A percentile compares a stretch with the other conserved stretches of the same genome.
Evolutionary conservation across 805 yeast genomes (phyloP).

Genomic region (Saccharomycopsis vini): DNA sequence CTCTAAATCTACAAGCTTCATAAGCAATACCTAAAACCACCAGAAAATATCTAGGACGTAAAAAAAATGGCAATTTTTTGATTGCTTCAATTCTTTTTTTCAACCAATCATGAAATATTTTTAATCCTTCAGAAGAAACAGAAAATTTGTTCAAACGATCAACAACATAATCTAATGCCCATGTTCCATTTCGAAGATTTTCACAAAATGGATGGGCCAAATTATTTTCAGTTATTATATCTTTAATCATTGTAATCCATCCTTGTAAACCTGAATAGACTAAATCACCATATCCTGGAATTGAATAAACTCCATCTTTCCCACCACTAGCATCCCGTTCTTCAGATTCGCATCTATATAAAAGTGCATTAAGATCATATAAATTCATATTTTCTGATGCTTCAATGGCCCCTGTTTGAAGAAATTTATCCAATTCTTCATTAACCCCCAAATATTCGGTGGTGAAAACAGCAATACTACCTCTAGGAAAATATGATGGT

Average conservation of each 20-base stretch:
- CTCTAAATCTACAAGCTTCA: constrained; percentile 67
- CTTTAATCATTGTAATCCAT: constrained; percentile 64
- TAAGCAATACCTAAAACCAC: constrained; percentile 75
- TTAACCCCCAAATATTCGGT: constrained; percentile 65
- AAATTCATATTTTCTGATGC: constrained; percentile 56
- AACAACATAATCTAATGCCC: constrained; percentile 80
- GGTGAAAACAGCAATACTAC: constrained; percentile 78
- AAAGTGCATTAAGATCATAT: constrained; percentile 62
- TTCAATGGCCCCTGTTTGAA: constrained; percentile 68
- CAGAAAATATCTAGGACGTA: constrained; percentile 83
- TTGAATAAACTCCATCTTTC: constrained; percentile 56
- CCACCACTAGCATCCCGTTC: constrained; percentile 78
- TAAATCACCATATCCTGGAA: constrained; percentile 67
- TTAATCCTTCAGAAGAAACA: constrained; percentile 43
- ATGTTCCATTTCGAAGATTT: constrained; percentile 71
- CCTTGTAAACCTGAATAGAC: constrained; percentile 92
- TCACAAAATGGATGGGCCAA: constrained; percentile 77
- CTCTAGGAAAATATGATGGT: constrained; percentile 69
- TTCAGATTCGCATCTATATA: constrained; percentile 78
- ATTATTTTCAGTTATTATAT: constrained; percentile 58
- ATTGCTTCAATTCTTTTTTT: constrained; percentile 52
- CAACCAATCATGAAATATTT: constrained; percentile 62
- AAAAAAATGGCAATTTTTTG: constrained; percentile 60
- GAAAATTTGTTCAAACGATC: constrained; percentile 51
- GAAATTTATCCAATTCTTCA: constrained; percentile 49